Conservation (phyloP, 345 rosid genomes). For the Dimocarpus longan region DNA sequence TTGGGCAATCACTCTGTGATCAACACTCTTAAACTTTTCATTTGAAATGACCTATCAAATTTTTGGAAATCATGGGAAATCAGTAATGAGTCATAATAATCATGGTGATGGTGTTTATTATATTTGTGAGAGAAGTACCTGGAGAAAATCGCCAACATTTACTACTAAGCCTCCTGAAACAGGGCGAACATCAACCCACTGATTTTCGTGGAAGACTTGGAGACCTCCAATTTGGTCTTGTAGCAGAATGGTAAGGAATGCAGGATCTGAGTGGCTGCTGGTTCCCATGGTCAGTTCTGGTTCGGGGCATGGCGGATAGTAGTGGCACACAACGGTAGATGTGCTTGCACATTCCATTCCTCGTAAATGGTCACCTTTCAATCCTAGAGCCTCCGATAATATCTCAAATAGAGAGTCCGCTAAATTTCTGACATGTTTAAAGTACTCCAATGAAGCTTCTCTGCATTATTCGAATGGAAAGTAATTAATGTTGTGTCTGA, state of each 20-base stretch:
- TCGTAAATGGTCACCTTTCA: not conserved
- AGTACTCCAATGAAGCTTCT: not conserved
- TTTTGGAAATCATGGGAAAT: no score
- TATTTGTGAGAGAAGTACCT: not conserved
- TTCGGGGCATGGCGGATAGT: constrained; percentile 18
- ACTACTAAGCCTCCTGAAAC: constrained; percentile 18
- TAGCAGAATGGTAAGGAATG: constrained; percentile 19
- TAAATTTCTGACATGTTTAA: not conserved
- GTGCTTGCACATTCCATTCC: not conserved
- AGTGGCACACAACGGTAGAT: not conserved
- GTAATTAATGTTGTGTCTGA: no score
- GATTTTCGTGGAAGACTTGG: constrained; percentile 18
- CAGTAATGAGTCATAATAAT: not conserved
- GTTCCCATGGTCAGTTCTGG: constrained; percentile 24
- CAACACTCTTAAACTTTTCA: constrained; percentile 45
- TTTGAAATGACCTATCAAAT: constrained; percentile 46
- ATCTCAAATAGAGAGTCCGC: constrained; percentile 3
- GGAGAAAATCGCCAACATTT: constrained; percentile 23
- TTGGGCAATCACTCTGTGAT: constrained; percentile 52
- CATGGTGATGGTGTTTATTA: not conserved
- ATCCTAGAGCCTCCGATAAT: constrained; percentile 15
- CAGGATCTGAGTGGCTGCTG: constrained; percentile 17
- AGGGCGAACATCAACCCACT: constrained; percentile 25
- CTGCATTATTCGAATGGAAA: not conserved
- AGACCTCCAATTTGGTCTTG: constrained; percentile 29